These are phyloP conservation scores for Triticum urartu DNA, from an alignment of 176 grass and related monocot genomes.

Conservation along the genomic window DNA sequence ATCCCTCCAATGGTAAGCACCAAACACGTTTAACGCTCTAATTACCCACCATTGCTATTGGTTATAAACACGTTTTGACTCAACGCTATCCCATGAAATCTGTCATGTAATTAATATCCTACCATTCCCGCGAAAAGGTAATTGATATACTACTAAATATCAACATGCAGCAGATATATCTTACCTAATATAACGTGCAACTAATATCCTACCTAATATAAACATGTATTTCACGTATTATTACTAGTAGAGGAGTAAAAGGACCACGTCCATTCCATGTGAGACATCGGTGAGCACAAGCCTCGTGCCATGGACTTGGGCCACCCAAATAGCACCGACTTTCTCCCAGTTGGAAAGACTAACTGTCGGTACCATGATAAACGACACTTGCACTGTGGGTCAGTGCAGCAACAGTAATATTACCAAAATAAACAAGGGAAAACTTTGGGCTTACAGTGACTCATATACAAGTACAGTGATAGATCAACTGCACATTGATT, in stretches of 20 bases:
- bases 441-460: background rate
- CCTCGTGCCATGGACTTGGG: slow-evolving; percentile 13
- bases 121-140: no score
- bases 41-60: no score
- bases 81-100: no score
- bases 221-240: no score
- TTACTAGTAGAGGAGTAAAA: background rate
- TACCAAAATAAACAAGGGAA: background rate
- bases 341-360: background rate
- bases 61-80: no score
- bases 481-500: background rate
- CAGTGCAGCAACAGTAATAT: background rate
- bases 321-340: background rate
- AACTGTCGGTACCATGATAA: background rate
- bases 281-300: background rate
- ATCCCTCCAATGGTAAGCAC: no score
- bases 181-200: no score
- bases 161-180: no score
- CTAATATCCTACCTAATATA: no score
- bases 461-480: background rate
- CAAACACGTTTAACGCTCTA: no score
- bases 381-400: background rate
- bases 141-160: no score
- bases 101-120: no score
- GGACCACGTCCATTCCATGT: background rate